phyloP scores from a whole-genome alignment of 768 basidiomycete genomes.

The Mycena sanguinolenta region DNA sequence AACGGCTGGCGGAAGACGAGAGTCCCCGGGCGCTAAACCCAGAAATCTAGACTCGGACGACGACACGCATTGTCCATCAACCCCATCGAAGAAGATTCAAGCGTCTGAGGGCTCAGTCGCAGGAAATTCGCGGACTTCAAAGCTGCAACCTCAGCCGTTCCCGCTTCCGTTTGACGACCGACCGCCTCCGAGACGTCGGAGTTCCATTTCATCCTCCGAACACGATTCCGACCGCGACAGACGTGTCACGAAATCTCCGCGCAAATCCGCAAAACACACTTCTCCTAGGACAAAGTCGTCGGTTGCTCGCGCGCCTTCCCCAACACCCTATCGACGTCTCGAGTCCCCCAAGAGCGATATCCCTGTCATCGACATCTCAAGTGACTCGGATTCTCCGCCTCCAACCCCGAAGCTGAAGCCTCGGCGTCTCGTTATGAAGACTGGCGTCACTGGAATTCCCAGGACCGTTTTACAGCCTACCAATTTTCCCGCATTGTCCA shows the following conservation, averaged over 20 bases:
- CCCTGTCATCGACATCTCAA: conserved; percentile 32
- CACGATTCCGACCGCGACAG: conserved; percentile 23
- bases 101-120: not conserved
- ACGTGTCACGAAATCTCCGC: conserved; percentile 47
- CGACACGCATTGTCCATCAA: conserved; percentile 4
- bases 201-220: conserved; percentile 18
- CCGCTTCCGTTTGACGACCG: conserved; percentile 30
- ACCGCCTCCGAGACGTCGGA: conserved; percentile 15
- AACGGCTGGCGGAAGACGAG: not conserved
- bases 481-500: not conserved
- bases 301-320: conserved; percentile 22
- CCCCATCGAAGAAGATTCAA: conserved; percentile 15
- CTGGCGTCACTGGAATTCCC: not conserved
- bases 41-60: conserved; percentile 8
- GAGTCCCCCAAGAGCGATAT: not conserved
- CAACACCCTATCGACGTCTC: conserved; percentile 6
- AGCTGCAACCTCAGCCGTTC: conserved; percentile 15
- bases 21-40: not conserved
- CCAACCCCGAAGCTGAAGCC: conserved; percentile 2
- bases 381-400: conserved; percentile 25
- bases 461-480: conserved; percentile 17
- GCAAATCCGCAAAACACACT: conserved; percentile 41
- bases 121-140: conserved; percentile 14
- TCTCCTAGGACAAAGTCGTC: conserved; percentile 36
- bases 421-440: not conserved